Evolutionary conservation across 495 filamentous ascomycete species (phyloP), one percentile per base, ranked within the genome.

Genomic region (Daldinia decipiens): DNA sequence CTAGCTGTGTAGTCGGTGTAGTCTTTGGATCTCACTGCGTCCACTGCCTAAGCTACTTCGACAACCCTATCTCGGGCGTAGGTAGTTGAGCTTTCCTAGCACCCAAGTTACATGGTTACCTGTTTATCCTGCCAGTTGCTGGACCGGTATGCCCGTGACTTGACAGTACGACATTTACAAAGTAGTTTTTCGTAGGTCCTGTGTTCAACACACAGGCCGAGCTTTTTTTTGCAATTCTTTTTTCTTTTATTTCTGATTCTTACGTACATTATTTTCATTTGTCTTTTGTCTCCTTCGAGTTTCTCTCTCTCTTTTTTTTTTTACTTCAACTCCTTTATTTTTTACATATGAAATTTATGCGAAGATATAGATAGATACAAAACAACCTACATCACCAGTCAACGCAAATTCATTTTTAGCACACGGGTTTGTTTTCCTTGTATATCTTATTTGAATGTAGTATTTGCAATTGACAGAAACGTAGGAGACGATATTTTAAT

Each of bases 111-210:
- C 21, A 9, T 4, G 2, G 5, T 24, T 24, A 11, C 17, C 19
- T 24, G 2, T 47, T 13, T 47, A 13, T 13, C 13, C 19, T 47
- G 43, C 43, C 43, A 40, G 39, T 40, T 4, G n/a, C 15, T 17
- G 17, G 43, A 47, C 43, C 43, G 43, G 43, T 47, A 47, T 47
- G 17, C 43, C 43, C 43, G 43, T 47, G 43, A 47, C 43, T 47
- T 12, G 43, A 47, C 17, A 47, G 43, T 47, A 47, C 17, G 43
- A 47, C 4, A 4, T 4, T 47, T 47, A 24, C 43, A 47, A 47
- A 47, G 43, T 24, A 24, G 43, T 47, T 47, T 47, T 47, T 47
- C 43, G 43, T 47, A 47, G 43, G 43, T 47, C 19, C 43, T 47
- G 43, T 1, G 2, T 47, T 47, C 43, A 47, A 47, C 43, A 24